Evolutionary conservation across 1,139 yeast genomes (phyloP), one percentile per base, ranked within the genome.

Genomic region (Debaryomyces sp.): DNA sequence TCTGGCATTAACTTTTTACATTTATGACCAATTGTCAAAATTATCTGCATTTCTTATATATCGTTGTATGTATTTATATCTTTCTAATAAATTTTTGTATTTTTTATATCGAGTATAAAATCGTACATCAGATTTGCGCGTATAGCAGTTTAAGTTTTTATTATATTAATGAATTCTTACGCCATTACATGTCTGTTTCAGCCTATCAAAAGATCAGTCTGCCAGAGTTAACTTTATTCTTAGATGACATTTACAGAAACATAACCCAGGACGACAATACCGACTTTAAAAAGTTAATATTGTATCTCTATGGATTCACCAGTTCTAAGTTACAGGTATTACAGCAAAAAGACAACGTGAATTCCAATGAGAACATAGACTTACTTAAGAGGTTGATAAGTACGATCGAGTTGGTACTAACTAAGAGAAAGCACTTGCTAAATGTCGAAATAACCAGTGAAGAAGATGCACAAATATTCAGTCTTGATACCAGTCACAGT

Each of bases 281-380:
- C 6, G 77, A 75, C 55, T 75, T 73, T 55, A 67, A 67, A 50
- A 70, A 70, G 51, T 56, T 75, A 45, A 52, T 65, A 23, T 57
- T 74, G 13, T 73, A 70, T 47, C 58, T 75, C 29, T 63, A 71
- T 48, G 66, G 65, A 17, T 72, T 73, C 50, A 57, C 72, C 38
- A 55, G 64, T 43, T 64, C 63, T 17, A 62, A 63, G 44, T 56
- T 70, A 24, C 44, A 54, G 52, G 8, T 43, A 50, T 33, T 50
- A 54, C 37, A 55, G 50, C 41, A 41, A 34, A 36, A 48, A 50
- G 24, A 18, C 54, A 17, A 52, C 54, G 38, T 54, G 53, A 23
- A 45, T 50, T 23, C 41, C 49, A 29, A 43, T 43, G 39, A 46
- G 8, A 43, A 37, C 12, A 36, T 47, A 32, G 45, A 49, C 10